Conservation (phyloP, 2,329 filamentous ascomycete species). For the Aureobasidium sp. region DNA sequence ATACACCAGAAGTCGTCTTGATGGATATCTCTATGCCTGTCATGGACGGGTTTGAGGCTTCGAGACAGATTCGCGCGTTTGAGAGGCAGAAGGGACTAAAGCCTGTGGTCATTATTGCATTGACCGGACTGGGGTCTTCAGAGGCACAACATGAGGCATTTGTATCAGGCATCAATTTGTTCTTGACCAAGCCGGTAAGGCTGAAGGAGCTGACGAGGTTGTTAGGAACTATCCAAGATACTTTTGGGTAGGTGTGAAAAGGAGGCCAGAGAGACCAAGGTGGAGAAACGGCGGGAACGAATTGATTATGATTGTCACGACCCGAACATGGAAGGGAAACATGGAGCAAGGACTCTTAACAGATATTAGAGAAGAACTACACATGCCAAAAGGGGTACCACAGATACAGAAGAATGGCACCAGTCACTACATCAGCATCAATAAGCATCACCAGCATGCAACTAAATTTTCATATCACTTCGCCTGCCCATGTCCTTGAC, state of each 20-base stretch:
- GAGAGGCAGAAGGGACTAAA: slow-evolving; percentile 22
- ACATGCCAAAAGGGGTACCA: too few relatives aligned
- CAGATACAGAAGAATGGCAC: too few relatives aligned
- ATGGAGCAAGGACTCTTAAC: too few relatives aligned
- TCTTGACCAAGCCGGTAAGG: slow-evolving; percentile 23
- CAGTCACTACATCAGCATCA: too few relatives aligned
- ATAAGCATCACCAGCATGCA: too few relatives aligned
- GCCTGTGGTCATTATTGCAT: slow-evolving; percentile 19
- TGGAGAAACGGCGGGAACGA: too few relatives aligned
- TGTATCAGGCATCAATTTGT: slow-evolving; percentile 25
- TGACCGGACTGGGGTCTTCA: slow-evolving; percentile 19
- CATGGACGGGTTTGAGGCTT: slow-evolving; percentile 18
- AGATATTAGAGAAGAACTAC: too few relatives aligned
- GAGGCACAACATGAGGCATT: slow-evolving; percentile 23
- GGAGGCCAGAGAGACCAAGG: too few relatives aligned
- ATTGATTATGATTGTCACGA: too few relatives aligned
- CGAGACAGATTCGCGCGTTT: slow-evolving; percentile 25
- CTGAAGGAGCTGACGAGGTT: slow-evolving; percentile 26
- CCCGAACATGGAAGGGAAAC: too few relatives aligned
- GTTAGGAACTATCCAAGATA: slow-evolving; percentile 1
- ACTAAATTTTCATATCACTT: too few relatives aligned
- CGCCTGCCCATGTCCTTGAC: too few relatives aligned
- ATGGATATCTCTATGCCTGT: slow-evolving; percentile 30
- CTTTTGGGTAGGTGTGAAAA: not conserved
- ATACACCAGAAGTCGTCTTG: slow-evolving; percentile 25